phyloP scores from a whole-genome alignment of 805 yeast species.

The Cyberlindnera suaveolens region DNA sequence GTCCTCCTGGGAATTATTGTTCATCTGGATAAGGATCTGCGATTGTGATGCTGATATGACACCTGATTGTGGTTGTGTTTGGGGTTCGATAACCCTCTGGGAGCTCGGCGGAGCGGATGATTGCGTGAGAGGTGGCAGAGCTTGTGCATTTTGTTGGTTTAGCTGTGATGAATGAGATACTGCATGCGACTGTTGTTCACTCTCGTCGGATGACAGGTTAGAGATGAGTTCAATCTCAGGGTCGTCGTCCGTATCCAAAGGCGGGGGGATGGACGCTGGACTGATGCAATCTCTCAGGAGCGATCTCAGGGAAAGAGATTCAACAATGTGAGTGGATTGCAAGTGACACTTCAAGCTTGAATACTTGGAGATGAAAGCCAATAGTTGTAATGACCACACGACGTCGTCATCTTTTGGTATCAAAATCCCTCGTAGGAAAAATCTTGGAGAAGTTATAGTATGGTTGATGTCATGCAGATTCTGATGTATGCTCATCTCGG shows the following conservation, averaged over 20 bases:
- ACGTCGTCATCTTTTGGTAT: constrained; percentile 91
- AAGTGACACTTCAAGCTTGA: constrained; percentile 68
- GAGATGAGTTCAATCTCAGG: constrained; percentile 33
- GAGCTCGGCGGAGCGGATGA: constrained; percentile 6
- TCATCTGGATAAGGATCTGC: constrained; percentile 7
- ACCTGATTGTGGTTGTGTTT: constrained; percentile 4
- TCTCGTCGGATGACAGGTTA: constrained; percentile 16
- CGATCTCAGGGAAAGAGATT: constrained; percentile 53
- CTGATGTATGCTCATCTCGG: constrained; percentile 7
- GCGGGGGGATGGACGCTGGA: constrained; percentile 9
- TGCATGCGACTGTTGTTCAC: constrained; percentile 7
- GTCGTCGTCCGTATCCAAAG: constrained; percentile 32
- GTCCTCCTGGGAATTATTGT: constrained; percentile 10
- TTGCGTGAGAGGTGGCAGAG: background rate
- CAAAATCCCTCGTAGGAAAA: constrained; percentile 61
- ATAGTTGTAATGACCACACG: constrained; percentile 83
- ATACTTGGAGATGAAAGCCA: constrained; percentile 92
- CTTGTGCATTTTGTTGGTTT: constrained; percentile 1
- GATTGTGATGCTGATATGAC: constrained; percentile 1
- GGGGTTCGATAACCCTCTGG: constrained; percentile 4
- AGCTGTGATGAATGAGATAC: background rate
- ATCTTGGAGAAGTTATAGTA: constrained; percentile 40
- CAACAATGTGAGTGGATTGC: constrained; percentile 71
- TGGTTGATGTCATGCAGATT: constrained; percentile 18
- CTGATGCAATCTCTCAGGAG: constrained; percentile 24